These are phyloP conservation scores for Saccharomyces hybrid DNA, from an alignment of 1,139 yeast genomes.

Conservation along the genomic window DNA sequence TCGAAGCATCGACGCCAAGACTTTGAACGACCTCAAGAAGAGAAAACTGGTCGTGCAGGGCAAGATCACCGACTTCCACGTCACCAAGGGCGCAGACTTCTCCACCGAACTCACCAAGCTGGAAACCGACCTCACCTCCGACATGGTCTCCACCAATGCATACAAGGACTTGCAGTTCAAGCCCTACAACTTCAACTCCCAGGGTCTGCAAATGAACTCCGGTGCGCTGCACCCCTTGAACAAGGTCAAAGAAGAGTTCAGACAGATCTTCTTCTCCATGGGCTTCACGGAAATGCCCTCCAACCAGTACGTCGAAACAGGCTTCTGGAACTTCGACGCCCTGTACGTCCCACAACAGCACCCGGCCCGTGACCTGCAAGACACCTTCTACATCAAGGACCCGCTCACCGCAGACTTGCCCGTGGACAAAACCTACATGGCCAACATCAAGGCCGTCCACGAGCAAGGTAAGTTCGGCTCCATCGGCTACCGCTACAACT, in stretches of 20 bases:
- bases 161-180: slow-evolving; percentile 86
- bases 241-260: slow-evolving; percentile 94
- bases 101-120: slow-evolving; percentile 69
- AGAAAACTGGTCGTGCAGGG: slow-evolving; percentile 73
- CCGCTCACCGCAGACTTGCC: slow-evolving; percentile 77
- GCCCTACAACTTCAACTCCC: slow-evolving; percentile 92
- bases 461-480: slow-evolving; percentile 89
- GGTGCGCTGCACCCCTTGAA: slow-evolving; percentile 96
- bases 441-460: slow-evolving; percentile 75
- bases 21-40: slow-evolving; percentile 79
- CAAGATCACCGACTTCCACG: slow-evolving; percentile 68
- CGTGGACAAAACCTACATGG: slow-evolving; percentile 68
- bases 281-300: slow-evolving; percentile 99
- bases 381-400: slow-evolving; percentile 92
- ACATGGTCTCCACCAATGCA: slow-evolving; percentile 71
- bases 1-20: slow-evolving; percentile 58
- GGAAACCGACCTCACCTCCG: slow-evolving; percentile 91
- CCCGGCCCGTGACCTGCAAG: slow-evolving; percentile 98
- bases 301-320: slow-evolving; percentile 92
- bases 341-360: slow-evolving; percentile 97
- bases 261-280: slow-evolving; percentile 94
- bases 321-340: slow-evolving; percentile 98
- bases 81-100: slow-evolving; percentile 77
- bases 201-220: slow-evolving; percentile 76
- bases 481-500: slow-evolving; percentile 95